These are phyloP conservation scores for Magnusiomyces suaveolens DNA, from an alignment of 1,139 yeast genomes.

Conservation along the genomic window DNA sequence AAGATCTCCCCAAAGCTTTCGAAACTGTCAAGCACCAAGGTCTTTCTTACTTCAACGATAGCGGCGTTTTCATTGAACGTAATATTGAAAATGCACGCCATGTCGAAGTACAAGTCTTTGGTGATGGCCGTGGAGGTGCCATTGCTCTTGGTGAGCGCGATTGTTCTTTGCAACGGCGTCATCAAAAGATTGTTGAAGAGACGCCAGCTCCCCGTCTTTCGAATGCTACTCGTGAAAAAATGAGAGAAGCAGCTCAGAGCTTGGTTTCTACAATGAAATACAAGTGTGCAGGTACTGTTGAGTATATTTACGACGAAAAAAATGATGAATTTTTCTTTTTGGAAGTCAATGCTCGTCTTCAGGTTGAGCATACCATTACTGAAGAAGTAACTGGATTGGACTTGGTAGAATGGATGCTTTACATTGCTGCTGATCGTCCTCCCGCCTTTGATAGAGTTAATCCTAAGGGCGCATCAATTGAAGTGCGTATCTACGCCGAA, in stretches of 20 bases:
- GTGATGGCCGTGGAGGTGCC: constrained; percentile 88
- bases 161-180: constrained; percentile 93
- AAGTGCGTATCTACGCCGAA: constrained; percentile 92
- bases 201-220: constrained; percentile 96
- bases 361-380: constrained; percentile 96
- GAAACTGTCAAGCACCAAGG: constrained; percentile 92
- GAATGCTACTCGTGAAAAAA: constrained; percentile 56
- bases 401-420: constrained; percentile 92
- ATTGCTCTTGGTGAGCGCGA: constrained; percentile 94
- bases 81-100: constrained; percentile 92
- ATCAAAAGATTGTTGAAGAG: constrained; percentile 92
- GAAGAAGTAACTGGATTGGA: constrained; percentile 92
- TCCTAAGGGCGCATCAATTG: constrained; percentile 85
- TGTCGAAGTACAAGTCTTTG: constrained; percentile 92
- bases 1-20: constrained; percentile 72
- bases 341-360: constrained; percentile 93
- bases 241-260: constrained; percentile 79
- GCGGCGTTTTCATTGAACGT: constrained; percentile 89
- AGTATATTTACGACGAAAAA: constrained; percentile 77
- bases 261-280: constrained; percentile 73
- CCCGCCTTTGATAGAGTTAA: constrained; percentile 60
- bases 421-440: constrained; percentile 80
- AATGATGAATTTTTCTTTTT: constrained; percentile 86
- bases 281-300: constrained; percentile 96
- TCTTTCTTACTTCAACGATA: constrained; percentile 80